Conservation (phyloP, 768 basidiomycete genomes). For the Pulveroboletus sp. region DNA sequence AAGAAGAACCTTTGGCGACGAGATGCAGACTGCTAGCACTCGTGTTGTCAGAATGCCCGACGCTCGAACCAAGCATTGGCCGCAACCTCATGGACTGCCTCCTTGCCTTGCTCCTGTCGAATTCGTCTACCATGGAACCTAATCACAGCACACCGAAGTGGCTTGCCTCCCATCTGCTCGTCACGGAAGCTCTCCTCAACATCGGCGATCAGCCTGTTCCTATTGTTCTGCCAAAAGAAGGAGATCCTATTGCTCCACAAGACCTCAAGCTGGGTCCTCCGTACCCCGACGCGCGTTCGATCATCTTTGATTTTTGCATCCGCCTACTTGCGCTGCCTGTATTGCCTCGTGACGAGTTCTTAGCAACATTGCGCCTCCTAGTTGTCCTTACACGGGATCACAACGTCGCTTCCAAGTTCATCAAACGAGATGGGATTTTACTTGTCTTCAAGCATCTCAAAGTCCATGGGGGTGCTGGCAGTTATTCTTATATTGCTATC, state of each 20-base stretch:
- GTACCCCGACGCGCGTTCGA: conserved; percentile 55
- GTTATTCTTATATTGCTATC: conserved; percentile 79
- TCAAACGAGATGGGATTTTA: conserved; percentile 58
- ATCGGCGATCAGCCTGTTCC: conserved; percentile 67
- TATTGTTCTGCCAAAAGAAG: conserved; percentile 66
- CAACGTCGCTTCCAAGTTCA: conserved; percentile 59
- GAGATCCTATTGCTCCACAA: conserved; percentile 52
- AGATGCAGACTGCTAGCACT: conserved; percentile 84
- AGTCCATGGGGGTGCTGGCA: conserved; percentile 52
- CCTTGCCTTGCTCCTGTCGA: conserved; percentile 61
- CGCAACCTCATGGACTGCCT: conserved; percentile 65
- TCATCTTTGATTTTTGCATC: conserved; percentile 73
- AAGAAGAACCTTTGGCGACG: conserved; percentile 75
- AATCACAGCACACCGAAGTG: conserved; percentile 71
- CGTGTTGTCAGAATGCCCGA: conserved; percentile 70
- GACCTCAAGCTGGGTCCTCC: conserved; percentile 56
- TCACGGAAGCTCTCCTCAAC: conserved; percentile 79
- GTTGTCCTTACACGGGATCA: conserved; percentile 80
- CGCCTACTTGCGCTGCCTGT: conserved; percentile 61
- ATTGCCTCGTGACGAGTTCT: conserved; percentile 74
- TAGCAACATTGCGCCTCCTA: conserved; percentile 77
- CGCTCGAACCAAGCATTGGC: conserved; percentile 51
- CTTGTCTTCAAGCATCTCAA: conserved; percentile 67
- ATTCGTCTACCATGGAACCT: conserved; percentile 44
- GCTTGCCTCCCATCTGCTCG: conserved; percentile 82